Base-by-base conservation (phyloP, 2,329 filamentous ascomycete genomes). In the Diaporthe sp. region DNA sequence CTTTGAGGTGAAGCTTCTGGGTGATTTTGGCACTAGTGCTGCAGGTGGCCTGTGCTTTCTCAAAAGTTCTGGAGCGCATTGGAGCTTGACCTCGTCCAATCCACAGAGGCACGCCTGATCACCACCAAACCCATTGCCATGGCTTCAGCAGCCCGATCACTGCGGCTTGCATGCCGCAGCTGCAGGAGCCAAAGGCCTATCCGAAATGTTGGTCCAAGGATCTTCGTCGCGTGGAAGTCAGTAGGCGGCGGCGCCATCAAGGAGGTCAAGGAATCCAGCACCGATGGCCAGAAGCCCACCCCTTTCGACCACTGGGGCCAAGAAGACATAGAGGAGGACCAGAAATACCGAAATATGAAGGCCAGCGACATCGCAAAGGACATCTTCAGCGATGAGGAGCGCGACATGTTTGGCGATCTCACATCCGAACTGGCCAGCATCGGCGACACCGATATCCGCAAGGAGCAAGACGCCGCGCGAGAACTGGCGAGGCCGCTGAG, bases 131-230 rank as follows among this genome's bases (percentile, higher is more conserved):
- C 71, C 59, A 78, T 75, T 77, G 79, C 76, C 77, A 87, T 87
- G 85, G 84, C 85, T 79, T 84, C 84, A 75, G 82, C 83, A 75
- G 82, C 84, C 77, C 83, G 82, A 78, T 81, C 85, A 22, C 80
- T 86, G 79, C 84, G 85, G 80, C 80, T 85, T 72, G 83, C 82
- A 77, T 79, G 85, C 75, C 84, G 83, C 79, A 81, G 81, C 75
- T 81, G 82, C 79, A 82, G 82, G 72, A 78, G 78, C 65, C 58
- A 79, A 44, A 77, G 79, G 31, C 72, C 78, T 53, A 70, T 77
- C 34, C 77, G 75, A 19, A 75, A 75, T 49, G 65, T 78, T 62
- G 74, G 77, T 61, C 73, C 78, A 31, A 80, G 74, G 57, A 77
- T 78, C 74, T 73, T 77, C 62, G 75, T 79, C 68, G 75, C 80